Base-by-base conservation (phyloP, 2,329 filamentous ascomycete genomes). In the Orbilia quercus region DNA sequence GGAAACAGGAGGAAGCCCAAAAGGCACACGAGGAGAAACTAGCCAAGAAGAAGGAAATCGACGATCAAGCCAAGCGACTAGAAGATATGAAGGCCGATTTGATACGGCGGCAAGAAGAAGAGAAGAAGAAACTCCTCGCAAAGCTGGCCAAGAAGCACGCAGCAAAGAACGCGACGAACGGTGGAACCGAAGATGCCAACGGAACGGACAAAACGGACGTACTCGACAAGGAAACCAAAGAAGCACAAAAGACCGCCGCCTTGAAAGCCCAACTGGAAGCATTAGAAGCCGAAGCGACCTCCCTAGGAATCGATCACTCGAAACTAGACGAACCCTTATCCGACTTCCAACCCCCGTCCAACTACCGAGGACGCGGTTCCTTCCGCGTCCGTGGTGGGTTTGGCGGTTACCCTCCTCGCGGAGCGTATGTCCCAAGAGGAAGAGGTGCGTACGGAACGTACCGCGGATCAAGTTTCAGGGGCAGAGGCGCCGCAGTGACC, bases 1-100 rank as follows among this genome's bases (percentile, higher is more conserved):
- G 83, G 71, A 87, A 85, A 76, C 91, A 94, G 77, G 86, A 87
- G 63, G 90, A 91, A 78, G 89, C 88, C 1, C 91, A 95, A 77
- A 88, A 85, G 75, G 82, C 83, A 0, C 85, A 90, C 66, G 87
- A 91, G 55, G 88, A 90, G 76, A 88, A 89, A 76, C 82, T 84
- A 76, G 84, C 83, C 73, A 88, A 88, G 80, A 84, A 86, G 50
- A 83, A 86, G 63, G 88, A 90, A 77, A 82, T 90, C 6, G 87
- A 89, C 64, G 83, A 83, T 51, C 84, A 87, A 70, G 85, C 85
- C 2, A 84, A 85, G 73, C 88, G 90, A 54, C 80, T 94, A 18
- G 88, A 91, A 74, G 84, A 85, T 76, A 85, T 88, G 75, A 85
- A 88, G 77, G 84, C 85, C 74, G 86, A 88, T 42, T 82, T 90